Base-by-base conservation (phyloP, 768 basidiomycete species). In the Filobasidium floriforme region DNA sequence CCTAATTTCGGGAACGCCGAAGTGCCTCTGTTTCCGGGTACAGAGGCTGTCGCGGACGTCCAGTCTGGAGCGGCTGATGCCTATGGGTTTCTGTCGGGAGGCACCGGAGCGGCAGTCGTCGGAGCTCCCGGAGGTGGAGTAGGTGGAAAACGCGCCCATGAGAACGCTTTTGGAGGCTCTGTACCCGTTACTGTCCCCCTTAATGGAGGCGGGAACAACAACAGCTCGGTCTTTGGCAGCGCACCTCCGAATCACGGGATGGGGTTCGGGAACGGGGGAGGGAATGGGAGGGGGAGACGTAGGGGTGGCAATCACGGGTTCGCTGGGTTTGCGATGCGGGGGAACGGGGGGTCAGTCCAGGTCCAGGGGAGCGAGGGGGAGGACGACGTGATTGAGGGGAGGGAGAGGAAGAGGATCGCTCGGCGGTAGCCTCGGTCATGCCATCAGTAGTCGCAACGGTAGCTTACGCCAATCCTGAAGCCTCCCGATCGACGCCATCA, bases 401-500 rank as follows among this genome's bases (percentile, higher is more conserved):
- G 54, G 54, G 54, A 57, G 54, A 57, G 54, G 54, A 57, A 57
- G 54, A 57, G 54, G 54, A 32, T 57, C 26, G 29, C 24, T 24
- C 7, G 54, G 29, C 54, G 54, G 24, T 24, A 32, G 29, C 6
- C 12, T 12, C 12, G 24, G 46, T 51, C 19, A n/a, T n/a, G n/a
- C n/a, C n/a, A n/a, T n/a, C n/a, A n/a, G n/a, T n/a, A n/a, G n/a
- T n/a, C n/a, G n/a, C n/a, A n/a, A n/a, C n/a, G n/a, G n/a, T n/a
- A n/a, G n/a, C n/a, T n/a, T n/a, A n/a, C n/a, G n/a, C n/a, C n/a
- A n/a, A n/a, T n/a, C n/a, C n/a, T n/a, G n/a, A n/a, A n/a, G n/a
- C n/a, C n/a, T n/a, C n/a, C n/a, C 46, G 24, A 19, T 19, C 18
- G 12, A 24, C 4, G 46, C 19, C 46, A 19, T 51, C 46, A 37